Evolutionary conservation across 345 rosid species (phyloP), one percentile per base, ranked within the genome.

Genomic region (Gossypium turneri): DNA sequence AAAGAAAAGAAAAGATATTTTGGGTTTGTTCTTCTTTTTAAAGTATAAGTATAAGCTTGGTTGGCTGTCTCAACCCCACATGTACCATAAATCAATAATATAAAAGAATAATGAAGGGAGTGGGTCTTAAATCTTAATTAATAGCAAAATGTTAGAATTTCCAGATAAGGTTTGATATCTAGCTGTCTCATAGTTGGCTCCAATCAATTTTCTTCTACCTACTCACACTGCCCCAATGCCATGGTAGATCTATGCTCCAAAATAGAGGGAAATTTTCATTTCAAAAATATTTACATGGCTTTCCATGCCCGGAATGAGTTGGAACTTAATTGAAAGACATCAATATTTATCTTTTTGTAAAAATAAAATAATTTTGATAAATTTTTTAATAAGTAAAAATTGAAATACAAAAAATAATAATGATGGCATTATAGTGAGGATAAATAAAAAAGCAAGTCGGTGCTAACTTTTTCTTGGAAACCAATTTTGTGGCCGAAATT

Each of bases 101-200:
- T 9, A 38, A 41, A 9, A 19, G 51, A 64, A 41, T 64, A 65
- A 65, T n/a, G 43, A 24, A 64, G 51, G 69, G 27, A 19, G 27
- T 65, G 13, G 25, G 8, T 43, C 50, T n/a, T 43, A 4, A 5
- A 44, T 20, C 25, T 5, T 22, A 66, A 45, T 45, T 22, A 67
- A 68, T 67, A 8, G 41, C 1, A 68, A 68, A 50, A 50, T 50
- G 58, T 6, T 38, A 16, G 16, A 25, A 7, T 27, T 50, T 50
- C 72, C 56, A 68, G 56, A 55, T 13, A 48, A 67, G 60, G 11
- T 56, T 19, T 56, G 4, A 56, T 56, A 56, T 56, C 60, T 20
- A 56, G 61, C 61, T 68, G 72, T 68, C 72, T 50, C 58, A 3
- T 50, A 9, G 58, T 50, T 68, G 72, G 19, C 22, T 50, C 9